Conservation (phyloP, 768 basidiomycete species). For the Kwoniella newhampshirensis region DNA sequence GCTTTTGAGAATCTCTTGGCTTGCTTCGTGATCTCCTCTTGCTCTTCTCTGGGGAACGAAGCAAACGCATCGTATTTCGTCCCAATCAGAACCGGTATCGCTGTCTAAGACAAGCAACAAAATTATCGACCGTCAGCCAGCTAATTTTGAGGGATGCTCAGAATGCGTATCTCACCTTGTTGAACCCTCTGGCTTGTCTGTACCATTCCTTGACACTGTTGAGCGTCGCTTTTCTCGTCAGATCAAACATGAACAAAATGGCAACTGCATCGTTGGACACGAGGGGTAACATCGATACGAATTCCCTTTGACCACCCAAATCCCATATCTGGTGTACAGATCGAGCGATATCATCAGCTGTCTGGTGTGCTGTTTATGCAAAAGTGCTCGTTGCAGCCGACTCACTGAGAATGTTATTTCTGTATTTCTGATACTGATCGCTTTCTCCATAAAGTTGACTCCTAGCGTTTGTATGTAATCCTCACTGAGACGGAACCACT, state of each 20-base stretch:
- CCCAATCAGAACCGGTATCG: conserved; percentile 96
- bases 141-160: neutral
- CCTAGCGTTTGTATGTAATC: conserved; percentile 99
- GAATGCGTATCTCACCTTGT: conserved; percentile 67
- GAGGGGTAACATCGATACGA: conserved; percentile 97
- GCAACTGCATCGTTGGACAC: conserved; percentile 99
- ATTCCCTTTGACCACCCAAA: conserved; percentile 91
- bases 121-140: neutral
- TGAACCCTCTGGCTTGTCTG: conserved; percentile 96
- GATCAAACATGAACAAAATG: conserved; percentile 99
- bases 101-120: conserved; percentile 65
- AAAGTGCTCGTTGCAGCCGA: neutral
- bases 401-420: conserved; percentile 89
- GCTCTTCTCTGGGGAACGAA: conserved; percentile 93
- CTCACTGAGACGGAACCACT: conserved; percentile 57
- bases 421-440: conserved; percentile 94
- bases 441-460: conserved; percentile 99
- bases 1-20: conserved; percentile 97
- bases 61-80: conserved; percentile 98
- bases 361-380: neutral
- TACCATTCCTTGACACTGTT: conserved; percentile 99
- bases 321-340: conserved; percentile 72
- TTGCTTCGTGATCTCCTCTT: conserved; percentile 99
- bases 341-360: neutral
- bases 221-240: conserved; percentile 92